phyloP scores from a whole-genome alignment of 306 rosid species.

The Dicorynia guianensis region DNA sequence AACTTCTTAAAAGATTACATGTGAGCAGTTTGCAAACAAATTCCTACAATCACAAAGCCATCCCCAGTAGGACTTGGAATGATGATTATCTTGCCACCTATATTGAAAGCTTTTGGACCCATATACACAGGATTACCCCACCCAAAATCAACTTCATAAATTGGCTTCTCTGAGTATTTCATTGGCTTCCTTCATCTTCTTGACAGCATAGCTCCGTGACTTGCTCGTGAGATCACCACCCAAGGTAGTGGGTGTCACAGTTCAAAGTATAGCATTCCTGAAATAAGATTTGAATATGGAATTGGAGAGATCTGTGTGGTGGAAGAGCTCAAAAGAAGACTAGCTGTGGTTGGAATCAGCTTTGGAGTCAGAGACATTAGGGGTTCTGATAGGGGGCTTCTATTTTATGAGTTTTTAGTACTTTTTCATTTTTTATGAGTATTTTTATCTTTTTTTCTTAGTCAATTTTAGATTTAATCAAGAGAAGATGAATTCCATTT shows the following conservation, averaged over 20 bases:
- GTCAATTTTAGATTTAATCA: too few species aligned
- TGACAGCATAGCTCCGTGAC: not conserved
- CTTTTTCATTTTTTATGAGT: too few species aligned
- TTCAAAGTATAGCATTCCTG: not conserved
- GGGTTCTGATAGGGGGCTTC: too few species aligned
- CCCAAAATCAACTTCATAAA: not conserved
- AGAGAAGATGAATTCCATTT: too few species aligned
- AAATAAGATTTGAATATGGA: too few species aligned
- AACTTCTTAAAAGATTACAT: not conserved
- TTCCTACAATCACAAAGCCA: not conserved
- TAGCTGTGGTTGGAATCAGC: too few species aligned
- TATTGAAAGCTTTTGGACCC: not conserved
- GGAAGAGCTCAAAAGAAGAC: too few species aligned
- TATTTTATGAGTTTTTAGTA: too few species aligned
- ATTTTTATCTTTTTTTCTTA: too few species aligned
- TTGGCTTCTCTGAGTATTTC: not conserved
- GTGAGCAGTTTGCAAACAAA: too few species aligned
- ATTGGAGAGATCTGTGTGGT: too few species aligned
- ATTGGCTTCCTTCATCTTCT: slow-evolving; percentile 19
- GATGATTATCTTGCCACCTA: not conserved
- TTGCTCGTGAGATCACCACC: not conserved
- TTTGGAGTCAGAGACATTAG: too few species aligned
- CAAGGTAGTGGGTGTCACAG: not conserved
- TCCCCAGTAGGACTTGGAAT: not conserved
- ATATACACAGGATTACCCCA: not conserved